Conservation (phyloP, 768 basidiomycete genomes). For the Brasilioporus rufonigricans region DNA sequence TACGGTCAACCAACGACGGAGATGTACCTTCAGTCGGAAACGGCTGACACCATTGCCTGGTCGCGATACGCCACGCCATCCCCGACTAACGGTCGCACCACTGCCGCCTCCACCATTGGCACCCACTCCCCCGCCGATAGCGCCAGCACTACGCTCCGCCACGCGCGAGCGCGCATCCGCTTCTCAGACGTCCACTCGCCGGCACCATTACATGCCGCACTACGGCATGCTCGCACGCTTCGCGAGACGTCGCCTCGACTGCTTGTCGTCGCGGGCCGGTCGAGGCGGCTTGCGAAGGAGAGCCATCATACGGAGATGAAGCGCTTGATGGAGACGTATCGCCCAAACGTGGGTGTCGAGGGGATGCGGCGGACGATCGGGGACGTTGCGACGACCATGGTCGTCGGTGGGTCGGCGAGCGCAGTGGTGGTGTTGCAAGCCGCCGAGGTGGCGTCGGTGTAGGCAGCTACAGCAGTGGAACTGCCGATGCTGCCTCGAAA, state of each 20-base stretch:
- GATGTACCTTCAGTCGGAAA: slow-evolving; percentile 71
- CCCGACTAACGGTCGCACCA: background rate
- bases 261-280: slow-evolving; percentile 71
- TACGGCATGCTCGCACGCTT: slow-evolving; percentile 38
- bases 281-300: slow-evolving; percentile 68
- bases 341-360: slow-evolving; percentile 9
- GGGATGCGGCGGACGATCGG: slow-evolving; percentile 77
- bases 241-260: slow-evolving; percentile 39
- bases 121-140: background rate
- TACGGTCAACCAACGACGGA: slow-evolving; percentile 66
- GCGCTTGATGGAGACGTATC: slow-evolving; percentile 48
- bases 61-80: slow-evolving; percentile 46
- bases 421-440: slow-evolving; percentile 73
- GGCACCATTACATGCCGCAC: slow-evolving; percentile 56
- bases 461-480: background rate
- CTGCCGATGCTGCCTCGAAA: too few relatives aligned
- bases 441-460: slow-evolving; percentile 28
- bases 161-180: slow-evolving; percentile 54
- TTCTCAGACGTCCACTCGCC: slow-evolving; percentile 60
- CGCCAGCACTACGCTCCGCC: slow-evolving; percentile 5
- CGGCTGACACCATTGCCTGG: slow-evolving; percentile 82
- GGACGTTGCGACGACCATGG: slow-evolving; percentile 80
- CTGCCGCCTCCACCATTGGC: background rate
- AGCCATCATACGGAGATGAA: slow-evolving; percentile 72
- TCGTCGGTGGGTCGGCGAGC: slow-evolving; percentile 51